Base-by-base conservation (phyloP, 2,329 filamentous ascomycete genomes). In the Colletotrichum cordylinicola region DNA sequence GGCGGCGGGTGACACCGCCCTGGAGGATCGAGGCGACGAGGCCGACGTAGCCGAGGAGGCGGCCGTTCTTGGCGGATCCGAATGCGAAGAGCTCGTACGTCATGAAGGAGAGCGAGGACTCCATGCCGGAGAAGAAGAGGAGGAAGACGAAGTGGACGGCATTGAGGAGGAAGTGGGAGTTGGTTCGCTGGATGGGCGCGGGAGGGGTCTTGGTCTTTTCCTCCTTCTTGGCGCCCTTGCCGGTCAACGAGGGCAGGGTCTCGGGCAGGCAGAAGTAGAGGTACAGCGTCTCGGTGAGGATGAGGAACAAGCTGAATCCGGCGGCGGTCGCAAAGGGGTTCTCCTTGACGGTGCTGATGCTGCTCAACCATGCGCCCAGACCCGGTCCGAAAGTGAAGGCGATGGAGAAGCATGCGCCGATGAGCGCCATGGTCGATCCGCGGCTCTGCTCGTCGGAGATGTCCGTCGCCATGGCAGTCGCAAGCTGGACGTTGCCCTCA, bases 331-430 rank as follows among this genome's bases (percentile, higher is more conserved):
- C 96, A 84, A 99, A 99, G 0, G 97, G 97, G 82, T 99, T 99
- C 31, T 93, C 94, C 4, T 93, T 92, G 29, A 98, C 93, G 7
- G 92, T 92, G 16, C 92, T 92, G 77, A 98, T 92, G 67, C 91
- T 93, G 78, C 95, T 94, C 27, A 99, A 88, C 83, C 93, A 96
- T 3, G 97, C 97, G 75, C 97, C 97, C 9, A 99, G 90, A 12
- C 96, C 96, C 0, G 97, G 97, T 0, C 97, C 97, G 83, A 98
- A 98, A 1, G 97, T 99, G 83, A 99, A 99, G 21, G 97, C 97
- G 79, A 99, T 93, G 77, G 95, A 98, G 87, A 99, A 99, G 87
- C 97, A 98, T 16, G 94, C 96, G 75, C 97, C 97, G 33, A 99
- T 96, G 70, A 99, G 89, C 9, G 97, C 97, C 95, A 99, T 98